Conservation (phyloP, 495 filamentous ascomycete species). For the Penicillium pancosmium region DNA sequence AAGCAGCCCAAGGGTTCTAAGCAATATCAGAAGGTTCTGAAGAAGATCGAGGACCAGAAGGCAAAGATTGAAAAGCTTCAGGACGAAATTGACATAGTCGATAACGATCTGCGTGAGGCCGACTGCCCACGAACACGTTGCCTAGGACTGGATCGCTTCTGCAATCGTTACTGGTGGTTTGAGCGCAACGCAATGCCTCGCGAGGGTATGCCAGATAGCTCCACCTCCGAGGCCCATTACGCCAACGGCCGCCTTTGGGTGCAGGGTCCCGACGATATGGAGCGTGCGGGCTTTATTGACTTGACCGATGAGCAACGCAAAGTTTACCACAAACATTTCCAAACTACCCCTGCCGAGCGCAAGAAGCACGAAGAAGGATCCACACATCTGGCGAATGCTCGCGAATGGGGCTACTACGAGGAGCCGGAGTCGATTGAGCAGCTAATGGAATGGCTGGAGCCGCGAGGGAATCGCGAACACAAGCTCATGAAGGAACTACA, state of each 20-base stretch:
- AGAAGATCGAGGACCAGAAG: conserved; percentile 85
- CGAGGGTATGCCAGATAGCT: conserved; percentile 82
- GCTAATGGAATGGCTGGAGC: conserved; percentile 86
- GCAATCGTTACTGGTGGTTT: conserved; percentile 99
- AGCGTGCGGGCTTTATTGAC: conserved; percentile 83
- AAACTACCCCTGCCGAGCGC: conserved; percentile 80
- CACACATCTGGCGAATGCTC: conserved; percentile 74
- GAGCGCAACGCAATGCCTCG: conserved; percentile 98
- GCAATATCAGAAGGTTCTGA: conserved; percentile 82
- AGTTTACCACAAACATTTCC: conserved; percentile 63
- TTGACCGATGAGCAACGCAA: conserved; percentile 67
- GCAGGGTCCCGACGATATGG: conserved; percentile 89
- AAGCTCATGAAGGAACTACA: conserved; percentile 85
- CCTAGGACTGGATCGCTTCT: conserved; percentile 91
- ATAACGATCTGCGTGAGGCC: conserved; percentile 90
- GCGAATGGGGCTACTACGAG: conserved; percentile 90
- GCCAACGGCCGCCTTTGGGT: conserved; percentile 96
- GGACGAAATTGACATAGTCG: conserved; percentile 77
- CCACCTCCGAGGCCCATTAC: conserved; percentile 82
- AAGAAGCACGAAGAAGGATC: conserved; percentile 84
- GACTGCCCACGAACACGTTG: conserved; percentile 88
- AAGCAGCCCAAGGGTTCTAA: conserved; percentile 85
- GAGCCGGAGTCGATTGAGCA: conserved; percentile 74
- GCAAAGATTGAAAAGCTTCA: conserved; percentile 77
- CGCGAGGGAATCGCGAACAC: conserved; percentile 77